A percentile compares a stretch with the other conserved stretches of the same genome.
These are phyloP conservation scores for Lizonia empirigonia DNA, from an alignment of 2,329 filamentous ascomycete genomes.

Conservation along the genomic window DNA sequence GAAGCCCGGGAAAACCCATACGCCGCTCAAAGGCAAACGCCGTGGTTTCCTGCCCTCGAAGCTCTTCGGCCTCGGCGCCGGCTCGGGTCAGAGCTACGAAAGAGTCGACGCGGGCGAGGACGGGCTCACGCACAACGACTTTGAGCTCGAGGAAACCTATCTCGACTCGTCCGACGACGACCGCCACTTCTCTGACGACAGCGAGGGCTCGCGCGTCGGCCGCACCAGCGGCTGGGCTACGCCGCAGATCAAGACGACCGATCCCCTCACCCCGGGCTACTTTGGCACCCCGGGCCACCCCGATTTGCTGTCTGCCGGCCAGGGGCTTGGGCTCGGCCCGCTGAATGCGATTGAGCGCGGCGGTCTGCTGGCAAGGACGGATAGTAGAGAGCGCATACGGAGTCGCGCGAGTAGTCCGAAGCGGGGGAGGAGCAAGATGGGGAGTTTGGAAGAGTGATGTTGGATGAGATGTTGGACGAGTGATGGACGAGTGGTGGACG, in stretches of 20 bases:
- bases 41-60: conserved; percentile 56
- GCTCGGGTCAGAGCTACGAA: conserved; percentile 67
- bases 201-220: conserved; percentile 61
- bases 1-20: conserved; percentile 46
- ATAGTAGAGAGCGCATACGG: conserved; percentile 80
- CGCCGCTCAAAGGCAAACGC: conserved; percentile 39
- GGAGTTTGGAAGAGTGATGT: conserved; percentile 26
- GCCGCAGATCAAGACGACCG: conserved; percentile 60
- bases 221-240: conserved; percentile 71
- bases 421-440: conserved; percentile 21
- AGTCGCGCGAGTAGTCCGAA: conserved; percentile 57
- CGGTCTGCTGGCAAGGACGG: conserved; percentile 79
- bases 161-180: conserved; percentile 65
- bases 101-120: conserved; percentile 75
- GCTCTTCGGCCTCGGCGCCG: conserved; percentile 61
- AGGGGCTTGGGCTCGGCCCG: conserved; percentile 39
- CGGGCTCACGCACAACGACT: conserved; percentile 69
- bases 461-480: background rate
- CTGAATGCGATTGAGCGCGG: conserved; percentile 58
- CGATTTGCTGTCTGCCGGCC: conserved; percentile 38
- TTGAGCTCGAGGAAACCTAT: conserved; percentile 65
- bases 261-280: conserved; percentile 23
- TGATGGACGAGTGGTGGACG: background rate
- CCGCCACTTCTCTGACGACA: conserved; percentile 61
- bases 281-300: conserved; percentile 22